A percentile compares a stretch with the other conserved stretches of the same genome.
These are phyloP conservation scores for Hygrophoropsis aurantiaca DNA, from an alignment of 768 basidiomycete genomes.

Conservation along the genomic window DNA sequence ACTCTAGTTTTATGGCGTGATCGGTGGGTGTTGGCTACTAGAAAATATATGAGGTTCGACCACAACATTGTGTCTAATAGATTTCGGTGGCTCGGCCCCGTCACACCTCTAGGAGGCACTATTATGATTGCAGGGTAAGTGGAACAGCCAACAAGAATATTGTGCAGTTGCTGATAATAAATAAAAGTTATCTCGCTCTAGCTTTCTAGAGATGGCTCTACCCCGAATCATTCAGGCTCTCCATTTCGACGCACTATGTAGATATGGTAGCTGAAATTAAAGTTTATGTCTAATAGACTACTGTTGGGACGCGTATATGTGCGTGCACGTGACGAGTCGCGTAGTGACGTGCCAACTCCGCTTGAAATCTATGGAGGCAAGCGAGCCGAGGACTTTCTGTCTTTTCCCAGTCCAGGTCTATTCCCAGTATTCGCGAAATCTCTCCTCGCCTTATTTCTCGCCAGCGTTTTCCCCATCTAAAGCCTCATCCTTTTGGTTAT, in stretches of 20 bases:
- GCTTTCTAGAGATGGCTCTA: conserved; percentile 35
- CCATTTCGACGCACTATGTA: background rate
- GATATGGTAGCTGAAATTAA: background rate
- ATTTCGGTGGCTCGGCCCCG: conserved; percentile 55
- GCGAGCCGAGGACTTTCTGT: conserved; percentile 9
- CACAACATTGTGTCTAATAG: conserved; percentile 29
- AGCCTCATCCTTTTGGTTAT: conserved; percentile 3
- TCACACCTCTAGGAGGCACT: conserved; percentile 66
- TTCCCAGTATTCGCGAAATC: conserved; percentile 26
- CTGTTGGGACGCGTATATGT: background rate
- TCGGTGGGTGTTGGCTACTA: conserved; percentile 36
- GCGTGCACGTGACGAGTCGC: conserved; percentile 40
- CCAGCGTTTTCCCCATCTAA: conserved; percentile 1
- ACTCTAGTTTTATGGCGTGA: conserved; percentile 50
- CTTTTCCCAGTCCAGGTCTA: conserved; percentile 16
- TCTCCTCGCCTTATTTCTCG: conserved; percentile 4
- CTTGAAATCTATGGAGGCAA: conserved; percentile 37
- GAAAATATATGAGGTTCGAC: too few relatives aligned
- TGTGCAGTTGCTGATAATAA: conserved; percentile 5
- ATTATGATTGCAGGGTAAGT: conserved; percentile 70
- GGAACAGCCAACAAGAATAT: background rate
- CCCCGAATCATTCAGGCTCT: background rate
- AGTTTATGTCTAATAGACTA: background rate
- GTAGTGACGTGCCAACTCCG: conserved; percentile 44
- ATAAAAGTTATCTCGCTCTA: conserved; percentile 51